Conservation (phyloP, 1,139 yeast genomes). For the Candida mesenterica region DNA sequence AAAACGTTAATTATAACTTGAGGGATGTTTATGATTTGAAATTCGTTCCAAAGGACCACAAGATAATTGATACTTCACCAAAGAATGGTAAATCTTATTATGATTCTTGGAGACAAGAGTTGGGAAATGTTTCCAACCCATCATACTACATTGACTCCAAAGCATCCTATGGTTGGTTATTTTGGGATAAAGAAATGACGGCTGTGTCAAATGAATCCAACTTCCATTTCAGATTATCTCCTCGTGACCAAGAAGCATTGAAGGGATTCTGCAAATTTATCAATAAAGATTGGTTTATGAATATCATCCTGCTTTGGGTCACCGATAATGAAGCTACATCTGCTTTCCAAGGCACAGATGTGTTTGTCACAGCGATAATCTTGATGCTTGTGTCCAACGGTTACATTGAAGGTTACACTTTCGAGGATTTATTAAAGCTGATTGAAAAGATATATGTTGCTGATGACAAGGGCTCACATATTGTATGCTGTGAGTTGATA, state of each 20-base stretch:
- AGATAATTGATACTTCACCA: conserved; percentile 42
- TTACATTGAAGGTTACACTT: conserved; percentile 28
- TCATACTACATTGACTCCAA: conserved; percentile 57
- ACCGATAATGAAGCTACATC: conserved; percentile 64
- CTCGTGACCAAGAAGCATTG: conserved; percentile 41
- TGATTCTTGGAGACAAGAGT: conserved; percentile 49
- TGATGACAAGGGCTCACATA: conserved; percentile 65
- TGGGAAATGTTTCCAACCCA: conserved; percentile 48
- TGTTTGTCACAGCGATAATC: conserved; percentile 48
- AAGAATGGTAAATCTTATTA: conserved; percentile 34
- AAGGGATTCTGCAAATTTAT: conserved; percentile 45
- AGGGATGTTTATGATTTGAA: conserved; percentile 43
- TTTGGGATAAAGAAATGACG: conserved; percentile 64
- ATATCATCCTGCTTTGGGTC: conserved; percentile 53
- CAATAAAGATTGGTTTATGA: conserved; percentile 57
- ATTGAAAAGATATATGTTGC: conserved; percentile 52
- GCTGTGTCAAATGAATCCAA: conserved; percentile 41
- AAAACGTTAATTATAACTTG: conserved; percentile 54
- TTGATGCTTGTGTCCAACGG: conserved; percentile 47
- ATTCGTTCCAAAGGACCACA: conserved; percentile 37
- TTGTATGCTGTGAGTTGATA: conserved; percentile 59
- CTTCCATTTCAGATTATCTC: conserved; percentile 30
- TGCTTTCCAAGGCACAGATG: conserved; percentile 62
- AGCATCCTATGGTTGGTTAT: conserved; percentile 67
- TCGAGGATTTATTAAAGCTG: conserved; percentile 50